Conservation (phyloP, 2,329 filamentous ascomycete species). For the Grosmannia serpens region DNA sequence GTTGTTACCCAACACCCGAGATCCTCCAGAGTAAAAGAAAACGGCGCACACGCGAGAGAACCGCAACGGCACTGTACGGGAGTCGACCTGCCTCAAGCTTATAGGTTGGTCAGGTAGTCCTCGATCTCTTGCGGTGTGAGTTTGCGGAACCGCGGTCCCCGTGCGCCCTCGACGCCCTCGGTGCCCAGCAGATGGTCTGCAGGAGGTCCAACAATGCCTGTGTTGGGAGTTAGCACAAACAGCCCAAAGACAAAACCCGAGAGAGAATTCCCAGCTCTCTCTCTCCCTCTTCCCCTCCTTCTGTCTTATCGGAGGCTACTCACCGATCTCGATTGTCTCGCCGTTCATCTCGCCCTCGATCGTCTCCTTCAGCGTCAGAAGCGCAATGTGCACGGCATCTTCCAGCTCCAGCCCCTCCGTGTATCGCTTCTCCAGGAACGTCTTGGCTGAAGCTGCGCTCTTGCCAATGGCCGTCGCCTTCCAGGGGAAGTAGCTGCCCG, state of each 20-base stretch:
- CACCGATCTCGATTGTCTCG: slow-evolving; percentile 95
- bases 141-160: slow-evolving; percentile 84
- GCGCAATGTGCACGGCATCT: slow-evolving; percentile 95
- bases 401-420: slow-evolving; percentile 94
- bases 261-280: not conserved
- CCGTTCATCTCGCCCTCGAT: slow-evolving; percentile 99
- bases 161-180: slow-evolving; percentile 75
- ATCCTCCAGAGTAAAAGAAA: not conserved
- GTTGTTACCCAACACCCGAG: not conserved
- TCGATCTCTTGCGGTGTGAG: slow-evolving; percentile 96
- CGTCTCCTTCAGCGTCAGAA: slow-evolving; percentile 95
- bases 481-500: slow-evolving; percentile 97
- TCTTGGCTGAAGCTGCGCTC: slow-evolving; percentile 96
- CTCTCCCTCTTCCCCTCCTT: too few species aligned
- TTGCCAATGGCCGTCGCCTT: slow-evolving; percentile 99
- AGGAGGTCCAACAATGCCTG: slow-evolving; percentile 89
- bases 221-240: not conserved
- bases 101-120: slow-evolving; percentile 98
- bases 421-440: slow-evolving; percentile 97
- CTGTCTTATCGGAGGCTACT: slow-evolving; percentile 19
- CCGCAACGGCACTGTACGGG: not conserved
- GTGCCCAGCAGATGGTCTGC: slow-evolving; percentile 87
- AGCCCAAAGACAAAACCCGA: not conserved
- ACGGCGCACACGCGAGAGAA: slow-evolving; percentile 3
- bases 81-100: slow-evolving; percentile 22